These are phyloP conservation scores for Solanum bulbocastanum DNA, from an alignment of 257 asterid species.

Conservation along the genomic window DNA sequence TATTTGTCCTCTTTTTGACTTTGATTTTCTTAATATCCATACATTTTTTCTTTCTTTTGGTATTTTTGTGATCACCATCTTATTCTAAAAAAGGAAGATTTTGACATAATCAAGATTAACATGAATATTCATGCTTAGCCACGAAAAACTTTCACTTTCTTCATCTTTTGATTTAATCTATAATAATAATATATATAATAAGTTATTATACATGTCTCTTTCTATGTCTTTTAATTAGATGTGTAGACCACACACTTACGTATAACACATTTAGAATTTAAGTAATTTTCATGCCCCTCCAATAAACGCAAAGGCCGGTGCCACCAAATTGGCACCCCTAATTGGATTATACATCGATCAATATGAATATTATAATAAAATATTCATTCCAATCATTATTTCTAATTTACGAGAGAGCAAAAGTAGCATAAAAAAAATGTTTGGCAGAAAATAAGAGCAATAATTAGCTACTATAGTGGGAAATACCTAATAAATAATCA, in stretches of 20 bases:
- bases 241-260: neutral
- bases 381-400: no score
- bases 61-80: neutral
- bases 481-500: neutral
- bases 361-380: no score
- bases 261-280: neutral
- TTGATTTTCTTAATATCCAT: neutral
- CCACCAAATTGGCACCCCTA: neutral
- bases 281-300: neutral
- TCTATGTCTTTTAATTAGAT: neutral
- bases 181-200: neutral
- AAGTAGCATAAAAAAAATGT: neutral
- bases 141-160: neutral
- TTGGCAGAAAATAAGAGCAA: neutral
- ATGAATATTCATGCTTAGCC: neutral
- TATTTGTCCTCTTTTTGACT: neutral
- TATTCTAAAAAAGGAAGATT: neutral
- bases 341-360: no score
- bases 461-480: neutral
- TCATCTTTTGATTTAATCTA: neutral
- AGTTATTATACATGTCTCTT: neutral
- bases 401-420: no score
- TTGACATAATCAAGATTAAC: neutral
- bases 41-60: neutral
- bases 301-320: neutral